These are phyloP conservation scores for Podospora bellae-mahoneyi DNA, from an alignment of 495 filamentous ascomycete genomes.

Conservation along the genomic window DNA sequence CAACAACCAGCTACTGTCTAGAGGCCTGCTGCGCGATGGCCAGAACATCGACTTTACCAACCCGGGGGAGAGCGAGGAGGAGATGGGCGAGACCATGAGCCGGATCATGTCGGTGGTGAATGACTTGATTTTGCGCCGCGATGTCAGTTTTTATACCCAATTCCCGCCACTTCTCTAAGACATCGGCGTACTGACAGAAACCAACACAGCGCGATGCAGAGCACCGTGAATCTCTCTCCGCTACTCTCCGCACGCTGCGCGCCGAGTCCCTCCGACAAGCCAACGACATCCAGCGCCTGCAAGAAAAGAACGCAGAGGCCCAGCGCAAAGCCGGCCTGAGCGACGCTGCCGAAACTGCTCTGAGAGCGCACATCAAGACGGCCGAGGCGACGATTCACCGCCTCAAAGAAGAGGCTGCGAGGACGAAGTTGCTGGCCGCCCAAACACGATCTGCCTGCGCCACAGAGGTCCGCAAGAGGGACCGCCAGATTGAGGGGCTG, in stretches of 20 bases:
- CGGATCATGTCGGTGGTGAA: constrained; percentile 89
- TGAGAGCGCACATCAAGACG: constrained; percentile 63
- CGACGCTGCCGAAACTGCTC: constrained; percentile 67
- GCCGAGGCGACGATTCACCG: constrained; percentile 66
- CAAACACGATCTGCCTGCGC: constrained; percentile 85
- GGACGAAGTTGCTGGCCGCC: constrained; percentile 69
- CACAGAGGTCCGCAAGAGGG: constrained; percentile 88
- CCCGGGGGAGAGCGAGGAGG: constrained; percentile 63
- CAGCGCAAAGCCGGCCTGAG: constrained; percentile 70
- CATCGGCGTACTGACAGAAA: constrained; percentile 17
- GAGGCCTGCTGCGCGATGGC: constrained; percentile 82
- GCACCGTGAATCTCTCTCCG: constrained; percentile 74
- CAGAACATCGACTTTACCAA: constrained; percentile 79
- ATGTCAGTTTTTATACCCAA: constrained; percentile 53
- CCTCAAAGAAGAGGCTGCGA: constrained; percentile 75
- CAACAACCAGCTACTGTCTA: constrained; percentile 89
- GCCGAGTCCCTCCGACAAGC: constrained; percentile 66
- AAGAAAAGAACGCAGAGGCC: constrained; percentile 67
- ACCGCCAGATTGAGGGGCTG: constrained; percentile 80
- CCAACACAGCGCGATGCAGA: constrained; percentile 76
- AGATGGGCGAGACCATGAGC: constrained; percentile 68
- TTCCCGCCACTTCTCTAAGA: not conserved
- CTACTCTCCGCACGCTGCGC: constrained; percentile 72
- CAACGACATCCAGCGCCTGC: constrained; percentile 55
- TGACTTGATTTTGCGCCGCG: constrained; percentile 77